Evolutionary conservation across 257 asterid genomes (phyloP).

Genomic region (Echium plantagineum): DNA sequence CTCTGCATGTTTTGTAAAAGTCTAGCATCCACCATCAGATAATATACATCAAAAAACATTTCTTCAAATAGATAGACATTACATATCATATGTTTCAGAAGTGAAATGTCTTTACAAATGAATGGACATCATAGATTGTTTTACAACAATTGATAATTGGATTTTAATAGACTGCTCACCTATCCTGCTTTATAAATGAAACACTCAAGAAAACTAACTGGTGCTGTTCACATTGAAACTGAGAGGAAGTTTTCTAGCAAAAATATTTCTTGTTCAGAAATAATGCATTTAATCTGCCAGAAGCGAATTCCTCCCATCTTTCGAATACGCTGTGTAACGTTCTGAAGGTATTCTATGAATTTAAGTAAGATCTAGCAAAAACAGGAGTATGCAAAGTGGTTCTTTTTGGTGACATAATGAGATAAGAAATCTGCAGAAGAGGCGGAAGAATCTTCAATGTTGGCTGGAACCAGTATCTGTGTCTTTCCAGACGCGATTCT

Average conservation of each 20-base stretch:
- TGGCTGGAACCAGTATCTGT: conserved; percentile 63
- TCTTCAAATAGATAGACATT: background rate
- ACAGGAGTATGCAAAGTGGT: conserved; percentile 77
- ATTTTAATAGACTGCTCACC: background rate
- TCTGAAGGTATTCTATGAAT: background rate
- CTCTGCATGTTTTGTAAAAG: background rate
- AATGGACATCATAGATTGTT: conserved; percentile 8
- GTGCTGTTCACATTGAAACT: background rate
- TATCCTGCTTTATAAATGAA: too few species aligned
- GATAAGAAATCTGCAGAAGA: conserved; percentile 45
- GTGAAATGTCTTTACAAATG: too few species aligned
- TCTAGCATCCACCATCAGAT: background rate
- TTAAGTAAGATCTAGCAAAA: conserved; percentile 36
- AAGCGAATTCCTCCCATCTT: background rate
- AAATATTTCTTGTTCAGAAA: background rate
- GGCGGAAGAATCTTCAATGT: conserved; percentile 43
- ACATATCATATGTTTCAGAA: background rate
- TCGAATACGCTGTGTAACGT: background rate
- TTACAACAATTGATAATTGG: conserved; percentile 18
- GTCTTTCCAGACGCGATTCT: conserved; percentile 64
- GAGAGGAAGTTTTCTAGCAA: background rate
- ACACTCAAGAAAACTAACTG: too few species aligned
- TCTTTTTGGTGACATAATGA: conserved; percentile 56
- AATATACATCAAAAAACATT: background rate
- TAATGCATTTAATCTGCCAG: background rate